Base-by-base conservation (phyloP, 2,329 filamentous ascomycete species). In the Leptosphaerulina australis region DNA sequence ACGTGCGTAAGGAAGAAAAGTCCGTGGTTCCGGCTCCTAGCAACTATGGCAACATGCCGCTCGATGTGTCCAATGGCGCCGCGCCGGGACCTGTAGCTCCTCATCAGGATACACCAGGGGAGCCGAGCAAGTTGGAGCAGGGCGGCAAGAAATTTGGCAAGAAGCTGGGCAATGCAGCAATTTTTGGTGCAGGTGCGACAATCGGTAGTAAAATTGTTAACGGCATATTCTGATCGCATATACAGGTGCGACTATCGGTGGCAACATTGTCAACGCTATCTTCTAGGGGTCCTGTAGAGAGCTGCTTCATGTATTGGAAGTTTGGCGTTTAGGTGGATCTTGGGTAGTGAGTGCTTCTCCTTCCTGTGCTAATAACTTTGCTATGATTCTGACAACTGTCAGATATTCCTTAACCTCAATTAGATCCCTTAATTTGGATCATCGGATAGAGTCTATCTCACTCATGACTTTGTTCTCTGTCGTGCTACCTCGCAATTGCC, bases 111-210 rank as follows among this genome's bases (percentile, higher is more conserved):
- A 34, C 59, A 22, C 76, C 76, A 10, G 79, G 77, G 25, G 77
- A 78, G 33, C 79, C 77, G 7, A 80, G 79, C 69, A 94, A 94
- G 77, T 77, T 86, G 12, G 81, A 85, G 56, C 81, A 90, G 74
- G 83, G 86, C 47, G 91, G 90, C 47, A 96, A 96, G 85, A 97
- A 97, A 78, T 89, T 97, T 74, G 92, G 93, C 60, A 96, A 95
- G 84, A 97, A 97, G 81, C 73, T 93, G 67, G 93, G 93, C 25
- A 87, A 87, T 71, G 84, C 84, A 34, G 91, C 91, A 21, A 91
- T 97, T 61, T 96, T 96, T 66, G 93, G 93, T 72, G 93, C 93
- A 37, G 92, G 93, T 74, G 92, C 93, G 38, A 94, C 90, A 1
- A 88, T 96, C 58, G 92, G 92, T 69, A 84, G 88, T 61, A 94